Percentiles rank a stretch among this genome's conserved stretches.
Evolutionary conservation across 148 eudicot species (phyloP).

Genomic region (Beta vulgaris): DNA sequence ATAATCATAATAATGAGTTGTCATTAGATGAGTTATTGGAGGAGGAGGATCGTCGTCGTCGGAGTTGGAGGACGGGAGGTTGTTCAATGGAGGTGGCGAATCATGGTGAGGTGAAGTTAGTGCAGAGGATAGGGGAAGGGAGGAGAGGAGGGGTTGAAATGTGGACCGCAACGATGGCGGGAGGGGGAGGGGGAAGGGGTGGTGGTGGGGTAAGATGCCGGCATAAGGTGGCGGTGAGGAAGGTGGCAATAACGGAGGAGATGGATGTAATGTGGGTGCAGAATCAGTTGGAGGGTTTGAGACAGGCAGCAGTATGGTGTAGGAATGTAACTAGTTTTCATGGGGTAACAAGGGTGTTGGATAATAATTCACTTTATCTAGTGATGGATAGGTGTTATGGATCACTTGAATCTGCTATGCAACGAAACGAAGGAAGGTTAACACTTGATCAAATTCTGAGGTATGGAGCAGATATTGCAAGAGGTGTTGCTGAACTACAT

Average conservation of each 20-base stretch:
- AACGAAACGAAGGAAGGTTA: constrained; percentile 73
- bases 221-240: constrained; percentile 84
- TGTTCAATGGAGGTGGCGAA: constrained; percentile 42
- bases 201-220: constrained; percentile 40
- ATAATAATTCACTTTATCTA: constrained; percentile 50
- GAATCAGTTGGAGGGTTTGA: constrained; percentile 63
- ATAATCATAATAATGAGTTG: too few relatives aligned
- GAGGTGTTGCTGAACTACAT: constrained; percentile 97
- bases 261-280: constrained; percentile 76
- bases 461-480: constrained; percentile 97
- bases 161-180: constrained; percentile 58
- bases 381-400: constrained; percentile 83
- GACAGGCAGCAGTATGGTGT: constrained; percentile 87
- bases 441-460: constrained; percentile 97
- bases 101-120: constrained; percentile 63
- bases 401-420: constrained; percentile 81
- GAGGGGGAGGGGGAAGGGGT: constrained; percentile 31
- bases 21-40: constrained; percentile 31
- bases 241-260: constrained; percentile 58
- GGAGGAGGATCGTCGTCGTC: constrained; percentile 10
- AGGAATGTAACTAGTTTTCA: constrained; percentile 84
- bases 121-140: constrained; percentile 62
- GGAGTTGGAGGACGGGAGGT: constrained; percentile 19
- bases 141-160: constrained; percentile 64
- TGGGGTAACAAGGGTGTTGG: constrained; percentile 49